Conservation (phyloP, 331 rosid genomes). For the Quercus phellos region DNA sequence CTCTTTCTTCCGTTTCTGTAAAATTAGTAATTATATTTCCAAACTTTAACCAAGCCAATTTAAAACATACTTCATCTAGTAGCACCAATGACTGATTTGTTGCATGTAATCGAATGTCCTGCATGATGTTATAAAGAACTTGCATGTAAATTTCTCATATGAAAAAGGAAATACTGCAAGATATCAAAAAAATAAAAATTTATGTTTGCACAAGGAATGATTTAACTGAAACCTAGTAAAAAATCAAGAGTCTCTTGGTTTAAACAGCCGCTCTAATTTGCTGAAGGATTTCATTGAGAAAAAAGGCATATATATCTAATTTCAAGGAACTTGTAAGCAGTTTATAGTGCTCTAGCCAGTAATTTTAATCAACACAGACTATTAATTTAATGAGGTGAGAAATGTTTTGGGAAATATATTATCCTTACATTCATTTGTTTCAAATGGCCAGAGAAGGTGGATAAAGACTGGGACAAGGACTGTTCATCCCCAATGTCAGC, state of each 20-base stretch:
- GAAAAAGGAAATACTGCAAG: not conserved
- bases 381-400: not conserved
- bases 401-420: conserved; percentile 1
- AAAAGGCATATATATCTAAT: not conserved
- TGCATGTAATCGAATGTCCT: conserved; percentile 72
- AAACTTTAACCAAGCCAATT: not conserved
- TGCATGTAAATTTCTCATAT: conserved; percentile 8
- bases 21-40: not conserved
- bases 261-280: not conserved
- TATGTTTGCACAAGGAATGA: not conserved
- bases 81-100: conserved; percentile 73
- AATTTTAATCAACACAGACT: not conserved
- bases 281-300: not conserved
- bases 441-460: conserved; percentile 93
- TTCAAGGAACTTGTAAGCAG: not conserved
- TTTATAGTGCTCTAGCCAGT: not conserved
- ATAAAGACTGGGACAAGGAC: conserved; percentile 81
- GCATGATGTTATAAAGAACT: conserved; percentile 28
- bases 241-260: not conserved
- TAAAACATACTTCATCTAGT: conserved; percentile 72
- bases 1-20: not conserved
- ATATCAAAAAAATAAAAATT: not conserved
- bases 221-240: not conserved
- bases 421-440: conserved; percentile 79
- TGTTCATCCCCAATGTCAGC: conserved; percentile 97